These are phyloP conservation scores for Termitomyces sp. DNA, from an alignment of 768 basidiomycete genomes.

Conservation along the genomic window DNA sequence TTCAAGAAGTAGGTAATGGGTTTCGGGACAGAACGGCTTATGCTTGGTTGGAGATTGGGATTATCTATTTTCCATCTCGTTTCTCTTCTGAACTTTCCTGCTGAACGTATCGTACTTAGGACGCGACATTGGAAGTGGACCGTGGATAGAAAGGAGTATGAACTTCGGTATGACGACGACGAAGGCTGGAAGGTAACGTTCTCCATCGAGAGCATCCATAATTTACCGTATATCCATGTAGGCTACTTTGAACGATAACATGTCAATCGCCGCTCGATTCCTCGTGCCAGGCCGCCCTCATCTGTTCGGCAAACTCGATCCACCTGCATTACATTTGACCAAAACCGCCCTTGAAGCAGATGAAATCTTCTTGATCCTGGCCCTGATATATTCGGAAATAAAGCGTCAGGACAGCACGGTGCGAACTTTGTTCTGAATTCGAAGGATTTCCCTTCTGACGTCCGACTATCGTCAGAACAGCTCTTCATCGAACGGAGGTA, in stretches of 20 bases:
- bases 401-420: slow-evolving; percentile 33
- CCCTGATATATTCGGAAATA: slow-evolving; percentile 32
- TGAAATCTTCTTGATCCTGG: slow-evolving; percentile 35
- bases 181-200: slow-evolving; percentile 39
- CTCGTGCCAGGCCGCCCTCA: slow-evolving; percentile 45
- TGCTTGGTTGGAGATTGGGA: not conserved
- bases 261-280: slow-evolving; percentile 34
- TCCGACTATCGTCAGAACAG: slow-evolving; percentile 8
- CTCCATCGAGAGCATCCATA: not conserved
- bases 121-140: slow-evolving; percentile 44
- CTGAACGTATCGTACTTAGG: slow-evolving; percentile 17
- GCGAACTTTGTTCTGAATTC: not conserved
- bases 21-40: not conserved
- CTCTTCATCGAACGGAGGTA: slow-evolving; percentile 16
- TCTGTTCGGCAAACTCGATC: slow-evolving; percentile 41
- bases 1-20: slow-evolving; percentile 27
- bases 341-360: slow-evolving; percentile 36
- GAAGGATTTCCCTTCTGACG: not conserved
- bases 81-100: not conserved
- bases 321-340: slow-evolving; percentile 35
- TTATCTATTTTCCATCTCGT: not conserved
- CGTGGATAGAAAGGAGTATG: slow-evolving; percentile 40
- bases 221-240: slow-evolving; percentile 4
- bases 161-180: slow-evolving; percentile 35
- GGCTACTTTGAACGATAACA: slow-evolving; percentile 22